Conservation (phyloP, 2,329 filamentous ascomycete genomes). For the Pseudovirgaria hyperparasitica region DNA sequence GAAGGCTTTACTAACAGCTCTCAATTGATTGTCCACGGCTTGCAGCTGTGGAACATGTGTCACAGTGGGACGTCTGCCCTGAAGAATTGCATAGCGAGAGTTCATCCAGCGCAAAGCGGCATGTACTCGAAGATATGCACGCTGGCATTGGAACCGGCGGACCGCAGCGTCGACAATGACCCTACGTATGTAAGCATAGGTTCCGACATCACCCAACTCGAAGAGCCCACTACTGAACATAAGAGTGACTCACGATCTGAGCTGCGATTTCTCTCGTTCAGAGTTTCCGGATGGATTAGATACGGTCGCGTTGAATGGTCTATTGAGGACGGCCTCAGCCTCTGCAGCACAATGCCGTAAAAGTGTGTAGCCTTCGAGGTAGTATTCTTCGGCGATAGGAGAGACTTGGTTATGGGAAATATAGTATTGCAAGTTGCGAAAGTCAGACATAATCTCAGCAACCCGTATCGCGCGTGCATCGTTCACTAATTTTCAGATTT, state of each 20-base stretch:
- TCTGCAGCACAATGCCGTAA: constrained; percentile 43
- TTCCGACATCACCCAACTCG: background rate
- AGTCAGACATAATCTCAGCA: constrained; percentile 52
- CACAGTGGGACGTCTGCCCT: constrained; percentile 35
- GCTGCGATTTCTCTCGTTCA: constrained; percentile 43
- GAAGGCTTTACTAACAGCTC: constrained; percentile 32
- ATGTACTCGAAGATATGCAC: constrained; percentile 45
- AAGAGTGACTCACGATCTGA: constrained; percentile 37
- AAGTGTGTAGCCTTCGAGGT: constrained; percentile 45
- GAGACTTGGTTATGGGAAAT: constrained; percentile 41
- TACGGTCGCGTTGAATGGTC: constrained; percentile 36
- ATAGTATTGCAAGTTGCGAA: constrained; percentile 46
- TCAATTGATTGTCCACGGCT: constrained; percentile 34
- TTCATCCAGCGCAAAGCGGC: constrained; percentile 48
- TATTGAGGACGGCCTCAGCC: constrained; percentile 40
- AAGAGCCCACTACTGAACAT: background rate
- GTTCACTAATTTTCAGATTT: too few relatives aligned
- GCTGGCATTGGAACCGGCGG: constrained; percentile 49
- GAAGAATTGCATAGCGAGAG: constrained; percentile 36
- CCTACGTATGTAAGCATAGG: constrained; percentile 23
- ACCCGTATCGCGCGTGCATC: constrained; percentile 50
- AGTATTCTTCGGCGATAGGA: constrained; percentile 41
- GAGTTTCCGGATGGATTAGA: constrained; percentile 31
- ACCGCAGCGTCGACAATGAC: constrained; percentile 48
- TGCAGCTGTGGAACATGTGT: constrained; percentile 37